Evolutionary conservation across 345 rosid genomes (phyloP), one percentile per base, ranked within the genome.

Genomic region (Abelmoschus esculentus): DNA sequence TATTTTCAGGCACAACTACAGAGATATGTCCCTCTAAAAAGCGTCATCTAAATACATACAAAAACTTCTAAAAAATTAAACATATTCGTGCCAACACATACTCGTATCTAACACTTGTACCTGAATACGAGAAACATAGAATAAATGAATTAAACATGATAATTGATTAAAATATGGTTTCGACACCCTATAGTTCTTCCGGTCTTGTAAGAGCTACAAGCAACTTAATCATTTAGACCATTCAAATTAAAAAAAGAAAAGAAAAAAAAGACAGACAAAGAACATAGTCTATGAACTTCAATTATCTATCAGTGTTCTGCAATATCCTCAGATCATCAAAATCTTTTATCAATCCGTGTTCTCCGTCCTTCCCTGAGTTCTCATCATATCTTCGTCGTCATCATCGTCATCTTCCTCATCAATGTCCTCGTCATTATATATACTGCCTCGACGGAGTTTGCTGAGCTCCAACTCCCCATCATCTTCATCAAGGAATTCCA

Each of bases 401-500:
- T 76, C 59, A 9, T 57, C 75, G 2, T 40, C 77, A 4, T 47
- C 52, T 2, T 47, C 52, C 52, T 47, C 52, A 14, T 47, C 52
- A 47, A 47, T 47, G 6, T 75, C 78, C 38, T 79, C 73, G 4
- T 75, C 77, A 0, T 47, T 47, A 47, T 67, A 53, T n/a, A 73
- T 11, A 69, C 62, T 75, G 40, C 50, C 65, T 65, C 55, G 71
- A 22, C 73, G 69, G 18, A 70, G 42, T 66, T 72, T 69, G 72
- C 73, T 72, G 34, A 72, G 66, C 44, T 79, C 85, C 47, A 22
- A 38, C 31, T 7, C 70, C 36, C 13, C 66, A 7, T 83, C 82
- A 19, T 79, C 81, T 42, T 50, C 68, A 0, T 52, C 40, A 12
- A 82, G 42, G 68, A 52, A 69, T 0, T 80, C 76, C 53, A 75